Evolutionary conservation across 768 basidiomycete genomes (phyloP).

Genomic region (Trametes maxima): DNA sequence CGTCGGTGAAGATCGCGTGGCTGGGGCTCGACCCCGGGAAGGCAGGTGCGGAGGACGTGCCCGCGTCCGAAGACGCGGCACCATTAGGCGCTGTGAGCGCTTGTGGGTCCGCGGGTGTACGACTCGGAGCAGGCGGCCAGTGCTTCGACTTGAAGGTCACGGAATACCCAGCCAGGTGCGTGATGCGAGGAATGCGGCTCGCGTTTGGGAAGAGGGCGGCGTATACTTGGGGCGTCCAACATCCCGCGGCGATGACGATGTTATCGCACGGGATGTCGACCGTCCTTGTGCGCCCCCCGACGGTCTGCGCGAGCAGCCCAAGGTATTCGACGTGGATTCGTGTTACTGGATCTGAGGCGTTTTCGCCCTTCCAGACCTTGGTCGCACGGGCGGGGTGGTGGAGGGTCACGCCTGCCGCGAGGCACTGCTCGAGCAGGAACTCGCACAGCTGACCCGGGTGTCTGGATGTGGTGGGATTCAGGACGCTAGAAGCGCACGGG

Average conservation of each 20-base stretch:
- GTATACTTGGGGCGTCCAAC: conserved; percentile 40
- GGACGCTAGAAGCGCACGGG: background rate
- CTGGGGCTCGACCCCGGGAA: conserved; percentile 18
- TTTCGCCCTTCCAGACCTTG: conserved; percentile 16
- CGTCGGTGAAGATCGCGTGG: conserved; percentile 38
- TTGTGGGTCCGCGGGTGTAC: background rate
- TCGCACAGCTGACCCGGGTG: conserved; percentile 34
- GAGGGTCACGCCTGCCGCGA: conserved; percentile 32
- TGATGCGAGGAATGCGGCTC: conserved; percentile 31
- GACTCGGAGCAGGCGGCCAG: conserved; percentile 24
- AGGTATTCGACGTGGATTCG: conserved; percentile 27
- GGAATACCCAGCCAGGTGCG: conserved; percentile 34
- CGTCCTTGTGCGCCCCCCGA: conserved; percentile 6
- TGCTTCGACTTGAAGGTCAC: conserved; percentile 30
- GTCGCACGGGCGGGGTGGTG: conserved; percentile 35
- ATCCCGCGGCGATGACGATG: conserved; percentile 40
- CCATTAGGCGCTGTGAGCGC: background rate
- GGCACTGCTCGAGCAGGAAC: conserved; percentile 35
- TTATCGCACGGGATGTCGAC: conserved; percentile 33
- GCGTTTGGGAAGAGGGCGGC: conserved; percentile 36
- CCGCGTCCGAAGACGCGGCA: background rate
- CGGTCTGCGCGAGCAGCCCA: conserved; percentile 8
- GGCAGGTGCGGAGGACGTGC: conserved; percentile 5
- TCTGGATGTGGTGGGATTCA: conserved; percentile 17
- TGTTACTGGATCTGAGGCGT: conserved; percentile 15